Evolutionary conservation across 768 basidiomycete genomes (phyloP), one percentile per base, ranked within the genome.

Genomic region (Macrolepiota albuminosa): DNA sequence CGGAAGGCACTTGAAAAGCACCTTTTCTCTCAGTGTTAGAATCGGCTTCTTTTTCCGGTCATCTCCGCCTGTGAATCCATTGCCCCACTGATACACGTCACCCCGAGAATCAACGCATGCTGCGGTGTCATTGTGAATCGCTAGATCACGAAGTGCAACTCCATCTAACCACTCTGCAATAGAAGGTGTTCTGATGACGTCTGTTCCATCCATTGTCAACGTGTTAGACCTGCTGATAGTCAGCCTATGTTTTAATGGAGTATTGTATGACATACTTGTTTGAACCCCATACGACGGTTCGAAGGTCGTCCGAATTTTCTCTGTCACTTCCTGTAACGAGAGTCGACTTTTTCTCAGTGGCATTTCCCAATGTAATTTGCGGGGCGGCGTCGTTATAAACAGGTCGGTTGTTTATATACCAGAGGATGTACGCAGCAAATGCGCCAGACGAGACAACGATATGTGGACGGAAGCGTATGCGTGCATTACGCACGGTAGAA

Each of bases 41-140:
- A 73, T 78, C 6, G 87, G 87, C 33, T 61, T 63, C 29, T 65
- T 62, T 36, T 68, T 62, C 31, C 71, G 59, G 49, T 71, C 54
- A 16, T 70, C 63, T 4, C 71, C 62, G 16, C 77, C 77, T 63
- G 78, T 79, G 70, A 85, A 89, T 0, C 81, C 86, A 45, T 79
- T 77, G 0, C 91, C 91, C 91, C 91, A 94, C 65, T 93, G 90
- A 66, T 91, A 89, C 3, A 92, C 86, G 64, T 95, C 87, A 29
- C 92, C 93, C 39, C 82, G 79, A 8, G 84, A 84, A 67, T 93
- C 91, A 21, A 93, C 83, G 62, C 89, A 91, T 14, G 86, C 91
- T 1, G 84, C 89, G 62, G 89, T 84, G 36, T 73, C 75, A 58
- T 81, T 77, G 56, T 91, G 85, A 31, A 93, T 72, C 13, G 79